Evolutionary conservation across 2,329 filamentous ascomycete genomes (phyloP), one percentile per base, ranked within the genome.

Genomic region (Pyrenophora graminea): DNA sequence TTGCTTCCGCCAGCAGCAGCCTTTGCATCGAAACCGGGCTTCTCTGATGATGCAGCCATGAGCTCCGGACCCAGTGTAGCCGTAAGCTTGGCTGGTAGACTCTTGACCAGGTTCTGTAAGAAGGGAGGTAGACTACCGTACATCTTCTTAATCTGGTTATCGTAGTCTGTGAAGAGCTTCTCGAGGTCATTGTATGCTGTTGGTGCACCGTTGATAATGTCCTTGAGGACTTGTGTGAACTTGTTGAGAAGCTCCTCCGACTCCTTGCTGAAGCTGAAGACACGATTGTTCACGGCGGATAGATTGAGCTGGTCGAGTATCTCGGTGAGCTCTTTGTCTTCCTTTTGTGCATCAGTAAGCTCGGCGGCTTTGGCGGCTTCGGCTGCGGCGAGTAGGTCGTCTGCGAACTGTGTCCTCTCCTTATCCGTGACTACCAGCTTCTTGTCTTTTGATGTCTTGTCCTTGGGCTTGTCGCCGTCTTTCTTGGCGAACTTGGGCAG

Each of bases 161-260:
- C 84, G n/a, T 82, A 83, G 48, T 85, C 83, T 8, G 79, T 84
- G 57, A 87, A 77, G 15, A 87, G 77, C 67, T 81, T 83, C 63
- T 87, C 85, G n/a, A 99, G 86, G 70, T 99, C 94, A 67, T 88
- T 82, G 73, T 95, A 96, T 2, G 94, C 94, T 0, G 93, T 97
- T 3, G 94, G 94, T 1, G 91, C 94, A 55, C 94, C 94, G 69
- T 91, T 92, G 65, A 94, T 84, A 13, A 97, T 83, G 70, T 99
- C 94, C 70, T 93, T 94, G 68, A 99, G 88, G 30, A 97, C 87
- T 48, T 91, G 80, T 1, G 91, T 95, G 80, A 99, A 99, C 56
- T 87, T 85, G 46, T 85, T 83, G 44, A 96, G 83, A 25, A 96
- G 82, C 57, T 90, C 87, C 55, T 91, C 86, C 0, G 90, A 93